Conservation (phyloP, 2,329 filamentous ascomycete species). For the Beauveria bassiana region DNA sequence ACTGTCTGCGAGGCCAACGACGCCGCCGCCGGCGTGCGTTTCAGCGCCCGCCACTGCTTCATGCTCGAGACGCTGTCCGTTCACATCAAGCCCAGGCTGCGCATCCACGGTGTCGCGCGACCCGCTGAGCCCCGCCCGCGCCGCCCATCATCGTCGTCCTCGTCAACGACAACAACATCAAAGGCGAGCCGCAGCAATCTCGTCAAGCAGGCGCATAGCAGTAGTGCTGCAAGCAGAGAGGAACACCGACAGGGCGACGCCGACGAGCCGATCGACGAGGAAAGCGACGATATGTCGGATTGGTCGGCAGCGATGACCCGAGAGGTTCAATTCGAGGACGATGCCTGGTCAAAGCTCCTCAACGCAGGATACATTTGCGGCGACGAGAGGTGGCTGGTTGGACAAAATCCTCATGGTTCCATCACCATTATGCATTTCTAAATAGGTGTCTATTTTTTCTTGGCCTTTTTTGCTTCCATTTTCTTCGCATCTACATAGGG, state of each 20-base stretch:
- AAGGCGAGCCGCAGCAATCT: neutral
- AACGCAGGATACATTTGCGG: conserved; percentile 47
- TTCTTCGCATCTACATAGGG: neutral
- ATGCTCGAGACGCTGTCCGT: conserved; percentile 38
- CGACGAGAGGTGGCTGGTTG: conserved; percentile 54
- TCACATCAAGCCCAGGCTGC: conserved; percentile 32
- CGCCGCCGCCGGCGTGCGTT: conserved; percentile 33
- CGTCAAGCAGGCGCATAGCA: neutral
- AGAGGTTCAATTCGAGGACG: conserved; percentile 34
- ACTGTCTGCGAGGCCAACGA: conserved; percentile 40
- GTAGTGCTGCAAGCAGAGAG: neutral
- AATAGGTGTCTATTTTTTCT: conserved; percentile 13
- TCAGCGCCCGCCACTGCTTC: conserved; percentile 40
- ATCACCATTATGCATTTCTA: conserved; percentile 48
- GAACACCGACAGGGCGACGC: neutral
- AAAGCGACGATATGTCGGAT: neutral
- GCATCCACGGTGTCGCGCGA: conserved; percentile 21
- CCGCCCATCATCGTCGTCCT: neutral
- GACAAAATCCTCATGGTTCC: conserved; percentile 43
- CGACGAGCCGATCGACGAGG: neutral
- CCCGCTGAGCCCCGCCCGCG: neutral
- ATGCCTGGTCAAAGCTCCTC: conserved; percentile 40
- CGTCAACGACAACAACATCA: neutral
- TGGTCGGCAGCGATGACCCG: neutral
- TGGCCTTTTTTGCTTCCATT: neutral